phyloP scores from a whole-genome alignment of 345 rosid species.

The Gossypium bickii region DNA sequence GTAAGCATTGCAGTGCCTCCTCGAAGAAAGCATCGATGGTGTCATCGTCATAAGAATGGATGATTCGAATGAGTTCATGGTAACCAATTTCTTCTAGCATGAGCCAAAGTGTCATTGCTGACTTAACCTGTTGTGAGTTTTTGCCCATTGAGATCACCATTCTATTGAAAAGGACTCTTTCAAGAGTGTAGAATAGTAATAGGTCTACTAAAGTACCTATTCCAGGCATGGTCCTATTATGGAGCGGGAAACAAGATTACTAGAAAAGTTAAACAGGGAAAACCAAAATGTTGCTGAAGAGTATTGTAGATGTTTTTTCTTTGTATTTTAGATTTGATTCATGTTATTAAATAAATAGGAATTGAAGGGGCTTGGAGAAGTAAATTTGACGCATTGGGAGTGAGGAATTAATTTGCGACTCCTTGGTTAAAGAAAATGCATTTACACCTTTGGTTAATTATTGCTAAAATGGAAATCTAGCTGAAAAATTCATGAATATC shows the following conservation, averaged over 20 bases:
- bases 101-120: conserved; percentile 29
- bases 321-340: background rate
- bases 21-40: conserved; percentile 23
- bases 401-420: background rate
- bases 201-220: conserved; percentile 30
- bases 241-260: background rate
- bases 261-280: background rate
- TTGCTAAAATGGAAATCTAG: background rate
- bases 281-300: background rate
- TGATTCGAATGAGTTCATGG: conserved; percentile 22
- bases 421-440: conserved; percentile 13
- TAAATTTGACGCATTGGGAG: conserved; percentile 10
- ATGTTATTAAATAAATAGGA: background rate
- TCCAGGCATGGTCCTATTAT: conserved; percentile 13
- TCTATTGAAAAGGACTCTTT: conserved; percentile 30
- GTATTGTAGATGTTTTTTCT: background rate
- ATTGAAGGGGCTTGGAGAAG: background rate
- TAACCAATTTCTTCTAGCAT: conserved; percentile 30
- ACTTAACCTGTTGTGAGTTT: conserved; percentile 21
- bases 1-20: conserved; percentile 25
- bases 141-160: conserved; percentile 25
- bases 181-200: conserved; percentile 30
- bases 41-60: conserved; percentile 20
- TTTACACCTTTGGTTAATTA: background rate
- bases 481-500: background rate